These are phyloP conservation scores for Rhizophora mangle DNA, from an alignment of 345 rosid species.

Conservation along the genomic window DNA sequence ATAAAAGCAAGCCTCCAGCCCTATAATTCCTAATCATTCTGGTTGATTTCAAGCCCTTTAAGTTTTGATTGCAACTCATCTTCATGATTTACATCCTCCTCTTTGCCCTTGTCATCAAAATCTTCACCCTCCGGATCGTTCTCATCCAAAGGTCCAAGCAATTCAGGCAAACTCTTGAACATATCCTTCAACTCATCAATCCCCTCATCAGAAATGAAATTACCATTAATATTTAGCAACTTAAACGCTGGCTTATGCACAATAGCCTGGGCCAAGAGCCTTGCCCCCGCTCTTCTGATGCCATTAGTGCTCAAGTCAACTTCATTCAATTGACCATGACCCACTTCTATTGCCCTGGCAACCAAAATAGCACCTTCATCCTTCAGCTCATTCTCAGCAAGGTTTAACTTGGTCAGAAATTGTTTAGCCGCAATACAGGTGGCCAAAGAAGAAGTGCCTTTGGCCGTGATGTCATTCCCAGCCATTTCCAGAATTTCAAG, in stretches of 20 bases:
- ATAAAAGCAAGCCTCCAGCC: neutral
- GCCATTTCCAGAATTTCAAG: constrained; percentile 84
- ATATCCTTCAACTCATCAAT: constrained; percentile 30
- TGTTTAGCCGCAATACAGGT: constrained; percentile 62
- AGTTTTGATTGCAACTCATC: constrained; percentile 69
- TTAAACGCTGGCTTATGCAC: constrained; percentile 23
- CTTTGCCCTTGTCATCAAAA: constrained; percentile 55
- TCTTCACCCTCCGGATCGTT: constrained; percentile 59
- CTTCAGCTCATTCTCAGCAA: constrained; percentile 86
- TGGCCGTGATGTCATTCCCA: constrained; percentile 77
- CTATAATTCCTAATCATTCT: constrained; percentile 31
- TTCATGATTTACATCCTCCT: constrained; percentile 38
- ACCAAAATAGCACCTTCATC: constrained; percentile 65
- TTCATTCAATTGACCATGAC: constrained; percentile 31
- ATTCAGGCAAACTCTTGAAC: constrained; percentile 22
- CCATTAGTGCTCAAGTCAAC: constrained; percentile 33
- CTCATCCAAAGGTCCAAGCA: constrained; percentile 30
- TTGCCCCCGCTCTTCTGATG: constrained; percentile 33
- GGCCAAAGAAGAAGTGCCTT: constrained; percentile 58
- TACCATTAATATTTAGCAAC: constrained; percentile 30
- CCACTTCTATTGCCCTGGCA: constrained; percentile 29
- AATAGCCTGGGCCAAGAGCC: constrained; percentile 32
- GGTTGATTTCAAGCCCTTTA: constrained; percentile 59
- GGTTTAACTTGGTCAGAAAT: constrained; percentile 57
- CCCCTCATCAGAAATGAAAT: constrained; percentile 35